Percentiles rank a stretch among this genome's conserved stretches.
Evolutionary conservation across 768 basidiomycete genomes (phyloP).

Genomic region (Pisolithus microcarpus): DNA sequence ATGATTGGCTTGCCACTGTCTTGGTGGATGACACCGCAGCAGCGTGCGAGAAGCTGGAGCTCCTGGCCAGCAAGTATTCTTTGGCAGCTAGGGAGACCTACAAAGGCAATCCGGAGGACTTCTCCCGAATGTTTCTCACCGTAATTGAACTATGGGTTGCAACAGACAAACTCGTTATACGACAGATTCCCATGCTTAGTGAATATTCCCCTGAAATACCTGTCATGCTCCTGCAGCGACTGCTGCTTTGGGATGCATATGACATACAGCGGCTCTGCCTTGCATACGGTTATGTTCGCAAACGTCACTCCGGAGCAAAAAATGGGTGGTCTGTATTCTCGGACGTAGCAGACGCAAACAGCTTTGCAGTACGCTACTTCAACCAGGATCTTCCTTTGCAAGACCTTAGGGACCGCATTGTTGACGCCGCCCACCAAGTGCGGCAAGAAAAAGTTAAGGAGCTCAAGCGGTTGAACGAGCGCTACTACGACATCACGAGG

Average conservation of each 20-base stretch:
- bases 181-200: constrained; percentile 18
- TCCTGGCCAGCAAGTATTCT: constrained; percentile 23
- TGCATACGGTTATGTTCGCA: constrained; percentile 26
- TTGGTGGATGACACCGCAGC: neutral
- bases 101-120: constrained; percentile 29
- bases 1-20: constrained; percentile 27
- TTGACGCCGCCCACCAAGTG: constrained; percentile 14
- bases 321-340: constrained; percentile 30
- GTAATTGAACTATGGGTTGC: constrained; percentile 33
- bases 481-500: neutral
- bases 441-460: neutral
- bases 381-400: constrained; percentile 15
- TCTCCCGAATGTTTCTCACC: constrained; percentile 38
- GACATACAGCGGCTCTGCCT: constrained; percentile 22
- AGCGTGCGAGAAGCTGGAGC: constrained; percentile 16
- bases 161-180: constrained; percentile 21
- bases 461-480: constrained; percentile 10
- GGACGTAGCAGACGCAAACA: constrained; percentile 3
- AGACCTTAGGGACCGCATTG: constrained; percentile 24
- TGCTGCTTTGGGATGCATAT: constrained; percentile 24
- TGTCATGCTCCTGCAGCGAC: constrained; percentile 12
- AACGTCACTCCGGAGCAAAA: constrained; percentile 18
- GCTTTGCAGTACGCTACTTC: constrained; percentile 34
- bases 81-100: constrained; percentile 22
- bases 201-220: constrained; percentile 31